Evolutionary conservation across 2,329 filamentous ascomycete genomes (phyloP), one percentile per base, ranked within the genome.

Genomic region (Onygena corvina): DNA sequence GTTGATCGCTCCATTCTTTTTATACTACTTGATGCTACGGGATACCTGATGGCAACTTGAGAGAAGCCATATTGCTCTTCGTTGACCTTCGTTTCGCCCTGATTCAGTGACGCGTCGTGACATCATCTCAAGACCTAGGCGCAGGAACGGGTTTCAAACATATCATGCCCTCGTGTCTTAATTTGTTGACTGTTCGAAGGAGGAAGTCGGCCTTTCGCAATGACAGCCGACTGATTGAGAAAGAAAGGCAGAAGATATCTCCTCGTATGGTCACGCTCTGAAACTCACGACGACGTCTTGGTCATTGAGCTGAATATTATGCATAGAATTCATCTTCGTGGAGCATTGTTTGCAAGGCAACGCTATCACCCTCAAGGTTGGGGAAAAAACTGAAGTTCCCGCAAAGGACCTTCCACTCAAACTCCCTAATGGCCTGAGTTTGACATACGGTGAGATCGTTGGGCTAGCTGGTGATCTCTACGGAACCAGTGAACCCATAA

Each of bases 381-480:
- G 30, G 9, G 45, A 16, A 20, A 21, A 35, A 4, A 47, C 29
- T 35, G 31, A 35, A 21, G 30, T 34, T 23, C 31, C 21, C 30
- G 45, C 45, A 1, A 35, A 20, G 14, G 35, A 35, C 12, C 31
- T 34, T 25, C 45, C 45, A 11, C 31, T 47, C 4, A 47, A 23
- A 35, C 31, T 47, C 4, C 45, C 45, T 16, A 47, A 47, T 30
- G 45, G 31, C 5, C 31, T 47, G 27, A n/a, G 16, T 8, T 35
- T 47, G 45, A 47, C 45, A 11, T 47, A 47, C 35, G 45, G 45
- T 3, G 29, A 47, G 23, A 47, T 47, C 9, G 16, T 34, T 25
- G 45, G 45, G 2, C 21, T 47, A 14, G 45, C 30, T 8, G 45
- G 45, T 18, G 45, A 47, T 47, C 31, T 47, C 12, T 47, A 47